Evolutionary conservation across 495 filamentous ascomycete genomes (phyloP).

Genomic region (Tuber indicum): DNA sequence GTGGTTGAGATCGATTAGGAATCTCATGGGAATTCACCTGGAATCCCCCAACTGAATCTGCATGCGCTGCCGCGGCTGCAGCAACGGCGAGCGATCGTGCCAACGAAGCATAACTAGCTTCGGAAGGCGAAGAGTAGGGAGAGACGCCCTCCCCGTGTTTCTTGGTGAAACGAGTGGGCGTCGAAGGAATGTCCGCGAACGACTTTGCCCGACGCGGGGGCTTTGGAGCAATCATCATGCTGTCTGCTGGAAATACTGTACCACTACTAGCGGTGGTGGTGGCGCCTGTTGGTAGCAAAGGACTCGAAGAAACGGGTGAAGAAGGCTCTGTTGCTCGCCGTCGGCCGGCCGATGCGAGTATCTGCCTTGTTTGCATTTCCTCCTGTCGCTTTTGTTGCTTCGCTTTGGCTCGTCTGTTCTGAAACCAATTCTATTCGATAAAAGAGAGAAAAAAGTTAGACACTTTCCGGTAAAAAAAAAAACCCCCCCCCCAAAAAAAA

Average conservation of each 20-base stretch:
- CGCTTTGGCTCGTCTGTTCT: slow-evolving; percentile 77
- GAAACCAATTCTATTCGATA: slow-evolving; percentile 75
- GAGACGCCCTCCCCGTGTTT: slow-evolving; percentile 25
- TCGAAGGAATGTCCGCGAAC: slow-evolving; percentile 23
- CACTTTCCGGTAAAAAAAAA: slow-evolving; percentile 21
- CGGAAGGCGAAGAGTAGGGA: slow-evolving; percentile 34
- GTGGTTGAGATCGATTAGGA: slow-evolving; percentile 21
- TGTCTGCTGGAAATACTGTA: slow-evolving; percentile 4
- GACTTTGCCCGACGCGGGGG: slow-evolving; percentile 31
- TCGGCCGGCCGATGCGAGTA: slow-evolving; percentile 42
- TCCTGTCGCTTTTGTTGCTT: slow-evolving; percentile 70
- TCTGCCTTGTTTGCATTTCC: slow-evolving; percentile 45
- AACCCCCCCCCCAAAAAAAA: background rate
- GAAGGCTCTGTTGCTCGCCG: slow-evolving; percentile 35
- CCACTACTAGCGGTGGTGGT: slow-evolving; percentile 12
- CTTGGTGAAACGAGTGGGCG: slow-evolving; percentile 26
- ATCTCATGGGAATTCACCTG: slow-evolving; percentile 22
- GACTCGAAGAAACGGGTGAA: slow-evolving; percentile 27
- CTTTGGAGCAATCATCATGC: slow-evolving; percentile 19
- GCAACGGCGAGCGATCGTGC: slow-evolving; percentile 28
- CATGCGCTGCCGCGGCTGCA: slow-evolving; percentile 30
- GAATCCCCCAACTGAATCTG: slow-evolving; percentile 28
- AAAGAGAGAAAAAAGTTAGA: slow-evolving; percentile 24
- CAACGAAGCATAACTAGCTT: slow-evolving; percentile 37
- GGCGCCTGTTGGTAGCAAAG: slow-evolving; percentile 11